Conservation (phyloP, 306 rosid genomes). For the Inga laurina region DNA sequence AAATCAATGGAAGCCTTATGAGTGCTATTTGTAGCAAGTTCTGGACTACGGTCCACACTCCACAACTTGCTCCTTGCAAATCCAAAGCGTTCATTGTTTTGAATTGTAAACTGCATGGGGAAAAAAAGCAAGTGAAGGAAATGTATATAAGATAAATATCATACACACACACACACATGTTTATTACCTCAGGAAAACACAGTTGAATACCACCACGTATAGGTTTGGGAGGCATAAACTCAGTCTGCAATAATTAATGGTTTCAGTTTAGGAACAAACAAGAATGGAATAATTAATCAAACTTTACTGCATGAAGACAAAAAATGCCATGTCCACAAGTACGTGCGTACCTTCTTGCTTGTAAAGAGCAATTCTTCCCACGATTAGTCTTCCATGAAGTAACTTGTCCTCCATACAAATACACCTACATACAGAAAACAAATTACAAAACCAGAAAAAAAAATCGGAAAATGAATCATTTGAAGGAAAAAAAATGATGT, state of each 20-base stretch:
- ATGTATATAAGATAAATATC: constrained; percentile 14
- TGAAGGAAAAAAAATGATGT: not conserved
- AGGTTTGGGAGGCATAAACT: constrained; percentile 66
- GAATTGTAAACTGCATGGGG: constrained; percentile 53
- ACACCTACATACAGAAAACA: constrained; percentile 45
- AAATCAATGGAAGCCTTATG: constrained; percentile 62
- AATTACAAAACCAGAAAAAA: too few species aligned
- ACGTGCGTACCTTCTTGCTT: constrained; percentile 60
- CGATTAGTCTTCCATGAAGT: constrained; percentile 77
- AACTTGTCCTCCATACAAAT: constrained; percentile 75
- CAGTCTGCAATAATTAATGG: constrained; percentile 49
- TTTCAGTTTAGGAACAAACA: not conserved
- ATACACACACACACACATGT: too few species aligned
- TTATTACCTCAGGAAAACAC: constrained; percentile 75
- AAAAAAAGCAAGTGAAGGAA: not conserved
- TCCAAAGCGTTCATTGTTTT: constrained; percentile 73
- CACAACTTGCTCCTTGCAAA: constrained; percentile 76
- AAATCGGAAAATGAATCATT: not conserved
- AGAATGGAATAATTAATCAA: not conserved
- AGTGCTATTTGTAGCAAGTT: constrained; percentile 49
- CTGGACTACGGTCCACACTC: constrained; percentile 61
- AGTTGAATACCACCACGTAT: constrained; percentile 84
- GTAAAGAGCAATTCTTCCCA: constrained; percentile 77
- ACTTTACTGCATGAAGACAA: too few species aligned
- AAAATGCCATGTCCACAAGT: too few species aligned